Evolutionary conservation across 2,329 filamentous ascomycete genomes (phyloP).

Genomic region (Monascus ruber): DNA sequence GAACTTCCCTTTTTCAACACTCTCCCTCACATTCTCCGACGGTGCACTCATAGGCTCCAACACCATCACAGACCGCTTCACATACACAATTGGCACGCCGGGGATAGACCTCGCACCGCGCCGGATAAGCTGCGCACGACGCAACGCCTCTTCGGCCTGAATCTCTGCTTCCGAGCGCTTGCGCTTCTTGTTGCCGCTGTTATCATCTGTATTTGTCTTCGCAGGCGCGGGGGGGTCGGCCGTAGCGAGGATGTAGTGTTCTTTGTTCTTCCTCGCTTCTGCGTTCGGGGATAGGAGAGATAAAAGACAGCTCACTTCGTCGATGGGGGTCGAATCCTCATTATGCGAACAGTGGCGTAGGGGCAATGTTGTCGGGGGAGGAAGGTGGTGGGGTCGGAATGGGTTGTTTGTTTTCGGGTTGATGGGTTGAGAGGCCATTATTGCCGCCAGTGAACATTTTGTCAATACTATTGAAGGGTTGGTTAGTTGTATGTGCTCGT

Average conservation of each 20-base stretch:
- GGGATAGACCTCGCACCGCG: constrained; percentile 31
- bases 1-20: constrained; percentile 37
- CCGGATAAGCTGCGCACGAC: constrained; percentile 24
- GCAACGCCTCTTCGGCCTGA: constrained; percentile 18
- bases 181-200: constrained; percentile 21
- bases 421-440: constrained; percentile 29
- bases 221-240: constrained; percentile 25
- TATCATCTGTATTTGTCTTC: constrained; percentile 12
- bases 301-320: constrained; percentile 34
- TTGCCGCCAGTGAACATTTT: constrained; percentile 44
- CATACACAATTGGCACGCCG: constrained; percentile 40
- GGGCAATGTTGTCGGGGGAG: constrained; percentile 33
- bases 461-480: constrained; percentile 54
- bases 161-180: constrained; percentile 17
- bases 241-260: constrained; percentile 37
- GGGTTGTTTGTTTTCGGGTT: constrained; percentile 29
- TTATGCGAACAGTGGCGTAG: constrained; percentile 39
- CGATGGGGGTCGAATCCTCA: constrained; percentile 29
- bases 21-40: constrained; percentile 32
- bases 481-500: constrained; percentile 2
- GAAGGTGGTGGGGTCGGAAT: constrained; percentile 31
- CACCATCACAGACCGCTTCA: constrained; percentile 41
- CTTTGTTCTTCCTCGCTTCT: constrained; percentile 34
- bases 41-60: constrained; percentile 36
- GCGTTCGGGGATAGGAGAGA: constrained; percentile 30